A percentile compares a stretch with the other conserved stretches of the same genome.
Conservation (phyloP, 2,329 filamentous ascomycete genomes). For the Rutstroemia sp. region DNA sequence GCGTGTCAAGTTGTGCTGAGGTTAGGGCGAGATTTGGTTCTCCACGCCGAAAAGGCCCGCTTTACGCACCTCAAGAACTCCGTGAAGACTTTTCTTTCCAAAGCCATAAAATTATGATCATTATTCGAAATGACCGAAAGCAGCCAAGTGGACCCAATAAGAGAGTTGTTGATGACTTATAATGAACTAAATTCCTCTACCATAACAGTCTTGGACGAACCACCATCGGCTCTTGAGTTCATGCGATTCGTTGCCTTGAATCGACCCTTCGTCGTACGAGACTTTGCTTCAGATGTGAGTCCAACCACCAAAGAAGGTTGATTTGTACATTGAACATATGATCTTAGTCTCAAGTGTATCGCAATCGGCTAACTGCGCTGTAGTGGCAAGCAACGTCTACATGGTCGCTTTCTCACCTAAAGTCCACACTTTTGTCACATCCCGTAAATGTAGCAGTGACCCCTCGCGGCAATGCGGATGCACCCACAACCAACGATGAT, state of each 20-base stretch:
- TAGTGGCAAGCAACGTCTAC: slow-evolving; percentile 8
- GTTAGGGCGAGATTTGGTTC: too few relatives aligned
- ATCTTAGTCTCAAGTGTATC: too few relatives aligned
- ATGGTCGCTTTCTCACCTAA: slow-evolving; percentile 8
- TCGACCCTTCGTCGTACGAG: slow-evolving; percentile 64
- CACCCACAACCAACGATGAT: slow-evolving; percentile 37
- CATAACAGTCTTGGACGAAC: slow-evolving; percentile 53
- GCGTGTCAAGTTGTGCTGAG: too few relatives aligned
- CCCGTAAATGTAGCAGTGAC: slow-evolving; percentile 8
- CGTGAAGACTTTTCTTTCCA: neutral
- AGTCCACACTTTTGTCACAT: slow-evolving; percentile 5
- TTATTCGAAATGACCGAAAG: neutral
- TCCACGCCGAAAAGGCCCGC: too few relatives aligned
- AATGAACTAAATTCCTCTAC: slow-evolving; percentile 59
- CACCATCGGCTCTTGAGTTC: slow-evolving; percentile 71
- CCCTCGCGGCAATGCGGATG: slow-evolving; percentile 40
- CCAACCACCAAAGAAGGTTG: too few relatives aligned
- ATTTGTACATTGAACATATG: too few relatives aligned
- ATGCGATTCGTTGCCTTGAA: slow-evolving; percentile 71
- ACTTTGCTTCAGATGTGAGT: slow-evolving; percentile 41
- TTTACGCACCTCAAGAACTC: too few relatives aligned
- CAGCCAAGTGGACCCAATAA: slow-evolving; percentile 34
- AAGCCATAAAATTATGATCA: neutral
- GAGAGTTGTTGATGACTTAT: slow-evolving; percentile 58
- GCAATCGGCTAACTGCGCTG: neutral